Evolutionary conservation across 108 stramenopile species (phyloP), one percentile per base, ranked within the genome.

Genomic region (Fragilaria crotonensis): DNA sequence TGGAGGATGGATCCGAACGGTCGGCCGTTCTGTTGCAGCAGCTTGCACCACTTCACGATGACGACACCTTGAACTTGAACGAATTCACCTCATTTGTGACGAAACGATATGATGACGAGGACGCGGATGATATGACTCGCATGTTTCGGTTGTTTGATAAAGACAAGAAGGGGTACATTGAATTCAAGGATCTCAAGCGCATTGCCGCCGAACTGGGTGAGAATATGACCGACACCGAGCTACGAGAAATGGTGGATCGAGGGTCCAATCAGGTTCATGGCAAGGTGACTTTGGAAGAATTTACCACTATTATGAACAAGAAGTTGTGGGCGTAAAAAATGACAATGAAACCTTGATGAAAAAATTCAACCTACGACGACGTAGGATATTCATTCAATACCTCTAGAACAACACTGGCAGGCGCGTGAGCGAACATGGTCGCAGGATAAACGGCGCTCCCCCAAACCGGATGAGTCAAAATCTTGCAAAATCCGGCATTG

Each of bases 91-190:
- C 51, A 2, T 23, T 28, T 27, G 51, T 30, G 17, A 19, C 22
- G 0, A 22, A 19, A n/a, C 47, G 69, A 7, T 51, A 74, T 25
- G 63, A 68, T 21, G 54, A 71, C 1, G 66, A 69, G 30, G 77
- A 81, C 33, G 66, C 41, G 23, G 48, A 77, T 0, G 78, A 85
- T 23, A 64, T 81, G 44, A 60, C 67, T 36, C 97, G 94, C 76
- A 94, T 99, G 7, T 99, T 99, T 68, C 87, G 96, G 60, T 73
- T 99, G 31, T 99, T 99, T 56, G 98, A 99, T 73, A 89, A 87
- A 52, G 87, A 96, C 60, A 78, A 90, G 54, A 96, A 95, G 32
- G 99, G 97, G 41, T 88, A 91, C 63, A 98, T 99, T 47, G 79
- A 86, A 0, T 63, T 97, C 19, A 64, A 94, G 33, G 96, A 99